Conservation (phyloP, 768 basidiomycete genomes). For the Amyloporia xantha region DNA sequence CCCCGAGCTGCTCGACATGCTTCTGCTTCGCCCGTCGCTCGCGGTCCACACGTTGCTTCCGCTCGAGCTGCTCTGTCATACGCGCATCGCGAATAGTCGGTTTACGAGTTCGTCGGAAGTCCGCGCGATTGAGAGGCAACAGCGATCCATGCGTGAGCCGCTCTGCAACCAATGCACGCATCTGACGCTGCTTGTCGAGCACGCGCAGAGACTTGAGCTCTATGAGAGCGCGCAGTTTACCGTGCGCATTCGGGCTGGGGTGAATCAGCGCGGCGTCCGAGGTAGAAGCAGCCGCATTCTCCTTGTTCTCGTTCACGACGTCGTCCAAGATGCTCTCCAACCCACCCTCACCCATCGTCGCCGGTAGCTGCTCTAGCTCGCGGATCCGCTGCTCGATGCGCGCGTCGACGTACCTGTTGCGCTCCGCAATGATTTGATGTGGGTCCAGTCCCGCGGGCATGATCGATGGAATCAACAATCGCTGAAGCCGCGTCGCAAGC, state of each 20-base stretch:
- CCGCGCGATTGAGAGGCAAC: conserved; percentile 84
- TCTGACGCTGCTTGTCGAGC: conserved; percentile 83
- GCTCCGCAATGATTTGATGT: conserved; percentile 84
- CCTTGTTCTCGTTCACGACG: conserved; percentile 23
- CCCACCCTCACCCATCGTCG: conserved; percentile 73
- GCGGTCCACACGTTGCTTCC: conserved; percentile 86
- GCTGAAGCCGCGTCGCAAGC: conserved; percentile 68
- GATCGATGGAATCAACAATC: conserved; percentile 79
- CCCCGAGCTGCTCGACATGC: conserved; percentile 86
- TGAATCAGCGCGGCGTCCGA: conserved; percentile 27
- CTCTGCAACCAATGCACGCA: conserved; percentile 82
- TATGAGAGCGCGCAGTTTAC: conserved; percentile 84
- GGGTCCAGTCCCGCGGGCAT: conserved; percentile 92
- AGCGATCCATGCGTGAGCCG: conserved; percentile 83
- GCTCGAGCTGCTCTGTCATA: conserved; percentile 82
- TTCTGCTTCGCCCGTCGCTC: conserved; percentile 94
- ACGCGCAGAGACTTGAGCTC: conserved; percentile 88
- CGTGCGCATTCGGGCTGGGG: conserved; percentile 60
- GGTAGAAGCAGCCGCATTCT: conserved; percentile 27
- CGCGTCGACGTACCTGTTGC: conserved; percentile 86
- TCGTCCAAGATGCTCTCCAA: conserved; percentile 48
- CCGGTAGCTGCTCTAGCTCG: conserved; percentile 75
- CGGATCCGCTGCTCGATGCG: conserved; percentile 82
- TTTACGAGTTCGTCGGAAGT: conserved; percentile 84
- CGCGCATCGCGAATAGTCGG: conserved; percentile 85